These are phyloP conservation scores for Termitomyces sp. DNA, from an alignment of 768 basidiomycete genomes.

Conservation along the genomic window DNA sequence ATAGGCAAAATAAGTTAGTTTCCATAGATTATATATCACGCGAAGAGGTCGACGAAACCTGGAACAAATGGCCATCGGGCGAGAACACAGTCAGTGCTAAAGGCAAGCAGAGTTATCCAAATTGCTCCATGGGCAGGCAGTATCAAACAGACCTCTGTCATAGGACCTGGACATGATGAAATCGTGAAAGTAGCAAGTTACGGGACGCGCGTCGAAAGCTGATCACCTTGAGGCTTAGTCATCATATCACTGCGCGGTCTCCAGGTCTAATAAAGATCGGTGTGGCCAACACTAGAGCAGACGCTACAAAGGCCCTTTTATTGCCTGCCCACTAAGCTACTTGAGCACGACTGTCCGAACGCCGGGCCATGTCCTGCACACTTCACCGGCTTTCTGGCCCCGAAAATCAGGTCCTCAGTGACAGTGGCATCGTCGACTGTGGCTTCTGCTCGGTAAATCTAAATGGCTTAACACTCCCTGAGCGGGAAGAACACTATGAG, in stretches of 20 bases:
- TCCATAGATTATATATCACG: conserved; percentile 8
- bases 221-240: conserved; percentile 3
- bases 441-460: conserved; percentile 46
- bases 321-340: not conserved
- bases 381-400: not conserved
- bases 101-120: not conserved
- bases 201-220: conserved; percentile 43
- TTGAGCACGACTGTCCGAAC: not conserved
- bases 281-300: not conserved
- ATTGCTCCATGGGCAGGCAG: not conserved
- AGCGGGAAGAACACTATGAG: conserved; percentile 53
- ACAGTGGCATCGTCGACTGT: conserved; percentile 27
- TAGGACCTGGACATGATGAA: conserved; percentile 85
- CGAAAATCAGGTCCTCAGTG: conserved; percentile 5
- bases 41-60: conserved; percentile 42
- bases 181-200: conserved; percentile 5
- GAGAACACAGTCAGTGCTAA: conserved; percentile 96
- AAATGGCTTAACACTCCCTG: conserved; percentile 22
- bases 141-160: conserved; percentile 72
- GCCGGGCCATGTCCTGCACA: not conserved
- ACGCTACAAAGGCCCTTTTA: not conserved
- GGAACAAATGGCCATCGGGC: conserved; percentile 97
- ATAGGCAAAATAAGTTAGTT: conserved; percentile 16
- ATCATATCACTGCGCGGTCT: conserved; percentile 2
- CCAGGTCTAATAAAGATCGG: not conserved